Evolutionary conservation across 768 basidiomycete genomes (phyloP).

Genomic region (Rubroboletus pulcherrimus): DNA sequence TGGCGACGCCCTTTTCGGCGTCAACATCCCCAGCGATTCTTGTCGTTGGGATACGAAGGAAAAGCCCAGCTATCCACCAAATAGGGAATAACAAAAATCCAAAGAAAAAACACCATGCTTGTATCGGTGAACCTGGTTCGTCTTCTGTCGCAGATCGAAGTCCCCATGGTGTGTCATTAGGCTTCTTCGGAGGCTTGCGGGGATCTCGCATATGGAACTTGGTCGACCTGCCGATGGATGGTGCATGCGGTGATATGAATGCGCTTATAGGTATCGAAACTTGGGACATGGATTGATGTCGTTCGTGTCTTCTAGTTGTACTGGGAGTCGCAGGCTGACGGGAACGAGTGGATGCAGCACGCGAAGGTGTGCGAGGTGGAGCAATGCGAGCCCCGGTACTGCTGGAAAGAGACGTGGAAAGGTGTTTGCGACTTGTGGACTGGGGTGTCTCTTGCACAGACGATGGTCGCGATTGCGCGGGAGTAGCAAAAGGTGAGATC

Average conservation of each 20-base stretch:
- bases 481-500: constrained; percentile 32
- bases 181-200: constrained; percentile 52
- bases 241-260: constrained; percentile 73
- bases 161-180: constrained; percentile 59
- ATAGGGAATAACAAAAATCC: constrained; percentile 62
- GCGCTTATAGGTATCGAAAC: constrained; percentile 79
- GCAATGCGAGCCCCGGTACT: constrained; percentile 27
- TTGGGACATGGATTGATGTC: constrained; percentile 58
- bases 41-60: constrained; percentile 56
- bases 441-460: constrained; percentile 28
- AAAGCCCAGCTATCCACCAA: constrained; percentile 59
- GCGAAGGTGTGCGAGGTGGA: constrained; percentile 34
- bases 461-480: constrained; percentile 29
- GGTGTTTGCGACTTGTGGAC: constrained; percentile 12
- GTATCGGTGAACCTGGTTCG: constrained; percentile 47
- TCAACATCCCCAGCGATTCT: constrained; percentile 54
- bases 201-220: constrained; percentile 82
- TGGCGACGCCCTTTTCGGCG: constrained; percentile 63
- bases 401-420: constrained; percentile 35
- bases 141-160: constrained; percentile 55
- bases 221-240: constrained; percentile 56
- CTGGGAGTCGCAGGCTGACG: constrained; percentile 25
- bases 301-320: constrained; percentile 29
- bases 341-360: constrained; percentile 35
- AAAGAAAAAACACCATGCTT: constrained; percentile 76